Conservation (phyloP, 495 filamentous ascomycete genomes). For the Jackrogersella minutella region DNA sequence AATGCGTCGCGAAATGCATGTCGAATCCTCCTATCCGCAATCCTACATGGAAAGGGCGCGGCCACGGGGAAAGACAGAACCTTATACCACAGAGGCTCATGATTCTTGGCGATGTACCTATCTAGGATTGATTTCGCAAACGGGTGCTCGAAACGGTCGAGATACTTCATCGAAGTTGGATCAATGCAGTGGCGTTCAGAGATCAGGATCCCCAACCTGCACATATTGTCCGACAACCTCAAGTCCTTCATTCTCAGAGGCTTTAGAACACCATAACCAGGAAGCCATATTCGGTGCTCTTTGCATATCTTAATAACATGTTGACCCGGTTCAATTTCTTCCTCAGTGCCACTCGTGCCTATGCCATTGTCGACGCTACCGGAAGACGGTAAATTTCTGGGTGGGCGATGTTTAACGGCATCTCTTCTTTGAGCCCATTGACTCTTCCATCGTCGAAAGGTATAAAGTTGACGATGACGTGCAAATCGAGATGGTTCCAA, state of each 20-base stretch:
- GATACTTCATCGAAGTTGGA: constrained; percentile 38
- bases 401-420: neutral
- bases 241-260: neutral
- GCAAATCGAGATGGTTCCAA: neutral
- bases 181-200: constrained; percentile 38
- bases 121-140: constrained; percentile 43
- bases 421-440: neutral
- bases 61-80: constrained; percentile 34
- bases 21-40: constrained; percentile 57
- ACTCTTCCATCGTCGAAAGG: constrained; percentile 6
- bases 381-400: neutral
- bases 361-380: too few relatives aligned
- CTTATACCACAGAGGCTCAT: constrained; percentile 61
- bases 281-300: constrained; percentile 25
- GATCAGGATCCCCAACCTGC: neutral
- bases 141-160: constrained; percentile 45
- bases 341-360: neutral
- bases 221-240: constrained; percentile 5
- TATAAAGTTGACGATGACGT: neutral
- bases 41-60: constrained; percentile 62
- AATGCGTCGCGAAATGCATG: constrained; percentile 65
- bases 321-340: constrained; percentile 18
- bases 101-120: constrained; percentile 40
- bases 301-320: constrained; percentile 19
- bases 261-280: neutral